Evolutionary conservation across 495 filamentous ascomycete species (phyloP).

Genomic region (Penicillium soppii): DNA sequence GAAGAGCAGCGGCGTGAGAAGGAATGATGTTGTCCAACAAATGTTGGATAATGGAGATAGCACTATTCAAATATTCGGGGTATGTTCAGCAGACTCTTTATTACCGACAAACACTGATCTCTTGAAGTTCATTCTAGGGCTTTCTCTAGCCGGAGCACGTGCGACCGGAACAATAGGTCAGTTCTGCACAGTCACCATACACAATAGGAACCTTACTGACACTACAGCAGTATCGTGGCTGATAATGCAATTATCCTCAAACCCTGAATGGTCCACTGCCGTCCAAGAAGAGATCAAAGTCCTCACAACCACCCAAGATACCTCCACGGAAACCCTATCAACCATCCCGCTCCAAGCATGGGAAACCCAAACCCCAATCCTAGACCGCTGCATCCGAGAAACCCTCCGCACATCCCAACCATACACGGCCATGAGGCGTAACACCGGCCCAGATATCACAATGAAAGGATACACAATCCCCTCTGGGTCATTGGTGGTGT

Average conservation of each 20-base stretch:
- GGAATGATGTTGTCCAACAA: constrained; percentile 4
- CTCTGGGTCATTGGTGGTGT: constrained; percentile 1
- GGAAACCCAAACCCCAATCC: constrained; percentile 5
- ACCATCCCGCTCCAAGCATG: constrained; percentile 4
- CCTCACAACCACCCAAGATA: neutral
- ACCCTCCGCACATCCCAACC: constrained; percentile 9
- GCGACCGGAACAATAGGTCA: constrained; percentile 9
- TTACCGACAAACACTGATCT: too few relatives aligned
- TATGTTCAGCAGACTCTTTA: neutral
- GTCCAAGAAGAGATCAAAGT: constrained; percentile 3
- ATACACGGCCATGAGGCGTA: constrained; percentile 9
- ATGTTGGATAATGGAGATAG: constrained; percentile 7
- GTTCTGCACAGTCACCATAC: neutral
- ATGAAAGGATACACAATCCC: constrained; percentile 3
- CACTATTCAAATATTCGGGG: constrained; percentile 1
- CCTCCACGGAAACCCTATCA: constrained; percentile 4
- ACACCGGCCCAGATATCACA: constrained; percentile 4
- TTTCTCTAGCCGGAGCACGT: constrained; percentile 8
- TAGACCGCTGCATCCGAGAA: constrained; percentile 11
- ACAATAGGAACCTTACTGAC: neutral
- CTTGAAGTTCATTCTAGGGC: constrained; percentile 4
- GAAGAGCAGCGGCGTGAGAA: neutral
- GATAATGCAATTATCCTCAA: constrained; percentile 7
- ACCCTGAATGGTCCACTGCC: neutral
- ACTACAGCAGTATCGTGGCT: constrained; percentile 10